These are phyloP conservation scores for Ceratocystis variospora DNA, from an alignment of 2,329 filamentous ascomycete species.

Conservation along the genomic window DNA sequence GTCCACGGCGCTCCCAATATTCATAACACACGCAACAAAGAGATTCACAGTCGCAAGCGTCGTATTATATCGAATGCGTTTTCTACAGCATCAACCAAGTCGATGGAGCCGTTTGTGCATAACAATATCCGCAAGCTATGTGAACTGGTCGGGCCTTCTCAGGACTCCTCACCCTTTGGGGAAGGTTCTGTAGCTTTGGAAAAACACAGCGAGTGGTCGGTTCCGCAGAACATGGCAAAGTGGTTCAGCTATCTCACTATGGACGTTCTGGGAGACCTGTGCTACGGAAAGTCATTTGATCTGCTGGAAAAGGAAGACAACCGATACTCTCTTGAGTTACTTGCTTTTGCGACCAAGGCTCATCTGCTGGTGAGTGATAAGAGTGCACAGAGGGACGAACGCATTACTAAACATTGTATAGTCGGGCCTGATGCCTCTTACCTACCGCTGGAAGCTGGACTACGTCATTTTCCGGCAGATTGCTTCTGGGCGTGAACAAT, in stretches of 20 bases:
- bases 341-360: conserved; percentile 53
- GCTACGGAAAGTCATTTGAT: conserved; percentile 48
- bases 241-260: conserved; percentile 50
- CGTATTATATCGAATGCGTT: conserved; percentile 61
- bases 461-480: conserved; percentile 54
- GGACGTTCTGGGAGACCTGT: conserved; percentile 48
- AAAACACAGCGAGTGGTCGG: conserved; percentile 32
- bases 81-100: conserved; percentile 49
- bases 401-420: conserved; percentile 23
- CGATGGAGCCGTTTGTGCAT: conserved; percentile 54
- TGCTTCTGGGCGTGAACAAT: conserved; percentile 51
- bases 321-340: conserved; percentile 51
- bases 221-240: conserved; percentile 47
- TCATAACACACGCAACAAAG: conserved; percentile 57
- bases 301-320: conserved; percentile 47
- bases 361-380: conserved; percentile 48
- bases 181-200: conserved; percentile 23
- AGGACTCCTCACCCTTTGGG: conserved; percentile 13
- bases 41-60: conserved; percentile 55
- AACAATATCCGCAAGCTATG: conserved; percentile 54
- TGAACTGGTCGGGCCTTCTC: conserved; percentile 35
- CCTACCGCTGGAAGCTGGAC: conserved; percentile 53
- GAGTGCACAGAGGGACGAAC: neutral
- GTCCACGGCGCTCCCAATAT: conserved; percentile 58
- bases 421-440: conserved; percentile 58